These are phyloP conservation scores for Trichoderma oligosporum DNA, from an alignment of 2,329 filamentous ascomycete species.

Conservation along the genomic window DNA sequence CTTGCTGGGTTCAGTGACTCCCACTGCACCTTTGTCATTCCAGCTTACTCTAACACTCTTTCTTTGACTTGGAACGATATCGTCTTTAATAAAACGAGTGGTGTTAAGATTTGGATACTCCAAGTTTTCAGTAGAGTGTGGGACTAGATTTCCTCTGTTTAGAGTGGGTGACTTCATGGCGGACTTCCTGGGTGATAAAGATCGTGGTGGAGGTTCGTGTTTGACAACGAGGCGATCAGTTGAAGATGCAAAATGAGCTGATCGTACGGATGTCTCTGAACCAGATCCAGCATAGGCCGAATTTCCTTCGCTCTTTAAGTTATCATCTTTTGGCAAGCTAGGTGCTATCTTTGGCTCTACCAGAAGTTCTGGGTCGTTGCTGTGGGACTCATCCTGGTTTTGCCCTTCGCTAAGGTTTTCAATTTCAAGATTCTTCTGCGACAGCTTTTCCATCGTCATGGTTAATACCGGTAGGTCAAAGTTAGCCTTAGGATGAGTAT, in stretches of 20 bases:
- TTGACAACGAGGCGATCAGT: conserved; percentile 54
- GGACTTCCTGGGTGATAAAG: conserved; percentile 72
- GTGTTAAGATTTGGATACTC: conserved; percentile 38
- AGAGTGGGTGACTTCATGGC: conserved; percentile 64
- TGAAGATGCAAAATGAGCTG: conserved; percentile 61
- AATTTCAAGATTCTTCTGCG: not conserved
- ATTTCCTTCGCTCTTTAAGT: not conserved
- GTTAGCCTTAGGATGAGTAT: not conserved
- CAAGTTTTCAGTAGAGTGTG: conserved; percentile 45
- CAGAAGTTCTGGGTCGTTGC: not conserved
- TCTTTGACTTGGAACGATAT: conserved; percentile 46
- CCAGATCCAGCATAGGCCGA: conserved; percentile 34
- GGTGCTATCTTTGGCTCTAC: not conserved
- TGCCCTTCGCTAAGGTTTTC: not conserved
- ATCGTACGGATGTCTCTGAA: conserved; percentile 62
- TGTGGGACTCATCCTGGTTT: not conserved
- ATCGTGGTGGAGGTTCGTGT: conserved; percentile 67
- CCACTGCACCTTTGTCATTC: conserved; percentile 59
- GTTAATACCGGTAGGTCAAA: not conserved
- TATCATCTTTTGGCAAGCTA: not conserved
- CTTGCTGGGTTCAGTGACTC: conserved; percentile 46
- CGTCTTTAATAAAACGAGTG: conserved; percentile 33
- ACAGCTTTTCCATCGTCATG: not conserved
- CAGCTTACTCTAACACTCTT: conserved; percentile 75
- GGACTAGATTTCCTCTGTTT: conserved; percentile 46